These are phyloP conservation scores for Camellia oleifera DNA, from an alignment of 179 eudicot genomes.

Conservation along the genomic window DNA sequence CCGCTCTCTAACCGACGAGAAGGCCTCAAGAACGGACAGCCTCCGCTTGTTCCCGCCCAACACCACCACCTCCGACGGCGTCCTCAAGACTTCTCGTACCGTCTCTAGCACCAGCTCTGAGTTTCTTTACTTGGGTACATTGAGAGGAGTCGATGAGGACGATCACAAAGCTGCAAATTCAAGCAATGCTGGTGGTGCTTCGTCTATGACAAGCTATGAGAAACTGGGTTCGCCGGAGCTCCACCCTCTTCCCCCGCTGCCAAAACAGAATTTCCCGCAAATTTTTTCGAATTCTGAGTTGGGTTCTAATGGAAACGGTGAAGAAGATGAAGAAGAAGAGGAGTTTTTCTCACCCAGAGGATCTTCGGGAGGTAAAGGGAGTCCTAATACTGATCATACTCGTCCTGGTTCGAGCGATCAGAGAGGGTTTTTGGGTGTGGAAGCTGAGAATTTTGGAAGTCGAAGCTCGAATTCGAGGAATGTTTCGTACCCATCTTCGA, in stretches of 20 bases:
- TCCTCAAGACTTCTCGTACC: slow-evolving; percentile 21
- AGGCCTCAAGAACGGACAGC: slow-evolving; percentile 36
- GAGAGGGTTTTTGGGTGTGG: slow-evolving; percentile 32
- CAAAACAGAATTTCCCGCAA: slow-evolving; percentile 29
- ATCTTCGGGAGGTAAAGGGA: slow-evolving; percentile 51
- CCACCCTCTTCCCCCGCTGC: slow-evolving; percentile 86
- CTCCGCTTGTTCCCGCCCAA: slow-evolving; percentile 33
- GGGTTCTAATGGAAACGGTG: neutral
- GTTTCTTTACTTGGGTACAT: slow-evolving; percentile 74
- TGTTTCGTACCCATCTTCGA: slow-evolving; percentile 32
- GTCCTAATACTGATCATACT: slow-evolving; percentile 19
- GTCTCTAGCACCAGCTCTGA: slow-evolving; percentile 55
- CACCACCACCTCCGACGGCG: slow-evolving; percentile 36
- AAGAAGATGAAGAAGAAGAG: slow-evolving; percentile 42
- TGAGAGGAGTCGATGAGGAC: slow-evolving; percentile 36
- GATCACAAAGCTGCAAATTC: slow-evolving; percentile 1
- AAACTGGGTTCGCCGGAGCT: slow-evolving; percentile 87
- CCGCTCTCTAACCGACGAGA: slow-evolving; percentile 20
- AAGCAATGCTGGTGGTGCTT: slow-evolving; percentile 11
- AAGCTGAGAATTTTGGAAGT: slow-evolving; percentile 21
- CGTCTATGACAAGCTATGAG: slow-evolving; percentile 26
- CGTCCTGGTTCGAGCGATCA: slow-evolving; percentile 32
- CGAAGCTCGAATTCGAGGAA: slow-evolving; percentile 22
- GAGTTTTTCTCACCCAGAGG: slow-evolving; percentile 78
- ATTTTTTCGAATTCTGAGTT: neutral